These are phyloP conservation scores for Coemansia sp. DNA, from an alignment of 192 early-diverging fungal genomes.

Conservation along the genomic window DNA sequence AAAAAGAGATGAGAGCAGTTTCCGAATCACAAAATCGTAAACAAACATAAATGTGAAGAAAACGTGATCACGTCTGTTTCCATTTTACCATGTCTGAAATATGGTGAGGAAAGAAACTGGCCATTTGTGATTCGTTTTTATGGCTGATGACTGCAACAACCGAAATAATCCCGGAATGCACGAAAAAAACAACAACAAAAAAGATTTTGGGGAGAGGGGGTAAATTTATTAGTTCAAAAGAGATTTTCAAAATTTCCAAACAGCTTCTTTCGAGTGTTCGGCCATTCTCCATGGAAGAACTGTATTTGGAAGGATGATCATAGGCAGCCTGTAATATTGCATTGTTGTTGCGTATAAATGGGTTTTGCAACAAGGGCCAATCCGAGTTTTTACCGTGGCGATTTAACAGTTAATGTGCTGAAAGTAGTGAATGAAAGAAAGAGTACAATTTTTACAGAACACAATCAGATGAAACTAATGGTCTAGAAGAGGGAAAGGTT, in stretches of 20 bases:
- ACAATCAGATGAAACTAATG: conserved; percentile 11
- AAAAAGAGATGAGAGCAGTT: neutral
- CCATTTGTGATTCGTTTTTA: neutral
- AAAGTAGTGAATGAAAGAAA: neutral
- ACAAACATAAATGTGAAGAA: neutral
- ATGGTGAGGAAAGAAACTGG: neutral
- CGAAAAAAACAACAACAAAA: neutral
- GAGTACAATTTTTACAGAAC: conserved; percentile 8
- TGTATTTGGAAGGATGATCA: neutral
- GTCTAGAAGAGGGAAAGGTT: conserved; percentile 18
- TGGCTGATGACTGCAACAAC: neutral
- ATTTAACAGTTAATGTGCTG: neutral
- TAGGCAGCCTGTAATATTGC: neutral
- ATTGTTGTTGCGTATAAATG: neutral
- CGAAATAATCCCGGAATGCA: neutral
- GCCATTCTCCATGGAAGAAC: neutral
- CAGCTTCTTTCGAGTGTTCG: neutral
- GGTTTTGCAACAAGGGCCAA: neutral
- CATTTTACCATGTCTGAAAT: neutral
- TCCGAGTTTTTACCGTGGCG: conserved; percentile 18
- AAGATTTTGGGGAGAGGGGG: neutral
- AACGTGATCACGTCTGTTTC: neutral
- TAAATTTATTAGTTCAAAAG: neutral
- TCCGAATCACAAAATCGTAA: neutral
- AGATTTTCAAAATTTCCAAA: neutral